A percentile compares a stretch with the other conserved stretches of the same genome.
These are phyloP conservation scores for Deinandra increscens DNA, from an alignment of 129 eudicot species.

Conservation along the genomic window DNA sequence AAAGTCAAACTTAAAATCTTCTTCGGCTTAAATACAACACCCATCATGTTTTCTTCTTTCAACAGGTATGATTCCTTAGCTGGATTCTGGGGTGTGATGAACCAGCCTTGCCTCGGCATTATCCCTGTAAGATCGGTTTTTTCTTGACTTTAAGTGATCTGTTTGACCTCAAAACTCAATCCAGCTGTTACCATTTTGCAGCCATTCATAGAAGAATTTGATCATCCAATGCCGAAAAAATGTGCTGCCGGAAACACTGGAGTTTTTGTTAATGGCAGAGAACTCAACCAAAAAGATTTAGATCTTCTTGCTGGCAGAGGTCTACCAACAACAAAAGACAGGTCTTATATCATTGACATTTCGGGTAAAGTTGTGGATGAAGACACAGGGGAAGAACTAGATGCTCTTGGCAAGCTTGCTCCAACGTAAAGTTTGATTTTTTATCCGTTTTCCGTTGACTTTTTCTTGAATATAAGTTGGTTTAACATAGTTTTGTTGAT, in stretches of 20 bases:
- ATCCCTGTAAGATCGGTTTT: slow-evolving; percentile 59
- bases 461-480: slow-evolving; percentile 1
- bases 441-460: not conserved
- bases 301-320: slow-evolving; percentile 79
- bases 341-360: slow-evolving; percentile 64
- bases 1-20: slow-evolving; percentile 18
- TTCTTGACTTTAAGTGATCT: not conserved
- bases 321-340: slow-evolving; percentile 60
- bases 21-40: not conserved
- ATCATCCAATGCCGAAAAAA: slow-evolving; percentile 58
- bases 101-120: slow-evolving; percentile 84
- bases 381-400: slow-evolving; percentile 63
- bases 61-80: slow-evolving; percentile 85
- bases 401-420: slow-evolving; percentile 88
- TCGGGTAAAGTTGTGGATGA: slow-evolving; percentile 84
- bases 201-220: slow-evolving; percentile 88
- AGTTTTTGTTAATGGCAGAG: slow-evolving; percentile 83
- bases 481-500: slow-evolving; percentile 18
- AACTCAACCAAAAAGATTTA: slow-evolving; percentile 70
- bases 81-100: slow-evolving; percentile 99
- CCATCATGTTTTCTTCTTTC: slow-evolving; percentile 11
- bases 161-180: slow-evolving; percentile 13
- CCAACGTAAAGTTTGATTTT: slow-evolving; percentile 69
- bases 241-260: slow-evolving; percentile 80
- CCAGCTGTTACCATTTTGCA: slow-evolving; percentile 37